A percentile compares a stretch with the other conserved stretches of the same genome.
These are phyloP conservation scores for Nicotiana knightiana DNA, from an alignment of 257 asterid genomes.

Conservation along the genomic window DNA sequence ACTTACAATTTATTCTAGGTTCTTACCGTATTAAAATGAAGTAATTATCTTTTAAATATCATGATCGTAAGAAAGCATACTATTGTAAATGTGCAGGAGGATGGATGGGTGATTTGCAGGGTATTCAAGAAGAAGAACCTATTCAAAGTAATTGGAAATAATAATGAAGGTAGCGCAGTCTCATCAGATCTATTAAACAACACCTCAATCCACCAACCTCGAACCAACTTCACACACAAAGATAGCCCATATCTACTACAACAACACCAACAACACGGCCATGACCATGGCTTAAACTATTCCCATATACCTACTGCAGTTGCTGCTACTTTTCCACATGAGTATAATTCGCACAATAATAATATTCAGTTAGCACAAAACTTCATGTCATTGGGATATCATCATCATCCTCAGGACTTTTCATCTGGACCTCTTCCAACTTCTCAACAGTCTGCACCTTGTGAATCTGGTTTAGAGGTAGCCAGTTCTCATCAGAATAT, in stretches of 20 bases:
- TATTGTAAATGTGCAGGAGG: slow-evolving; percentile 42
- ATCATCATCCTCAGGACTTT: background rate
- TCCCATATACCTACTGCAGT: slow-evolving; percentile 14
- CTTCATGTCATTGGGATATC: slow-evolving; percentile 18
- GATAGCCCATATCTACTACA: slow-evolving; percentile 22
- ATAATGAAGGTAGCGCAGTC: slow-evolving; percentile 17
- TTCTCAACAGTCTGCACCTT: slow-evolving; percentile 15
- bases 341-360: slow-evolving; percentile 18
- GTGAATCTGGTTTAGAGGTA: slow-evolving; percentile 17
- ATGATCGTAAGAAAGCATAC: too few species aligned
- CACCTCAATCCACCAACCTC: slow-evolving; percentile 6
- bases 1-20: too few species aligned
- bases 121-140: slow-evolving; percentile 89
- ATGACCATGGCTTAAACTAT: slow-evolving; percentile 23
- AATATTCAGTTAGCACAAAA: slow-evolving; percentile 40
- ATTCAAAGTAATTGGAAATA: slow-evolving; percentile 42
- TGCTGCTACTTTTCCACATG: background rate
- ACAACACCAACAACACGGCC: slow-evolving; percentile 4
- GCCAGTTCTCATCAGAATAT: slow-evolving; percentile 15
- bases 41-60: too few species aligned
- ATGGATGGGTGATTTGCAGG: slow-evolving; percentile 92
- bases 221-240: slow-evolving; percentile 20
- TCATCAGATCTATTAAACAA: background rate
- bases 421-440: slow-evolving; percentile 7
- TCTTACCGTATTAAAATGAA: too few species aligned